A percentile compares a stretch with the other conserved stretches of the same genome.
Conservation (phyloP, 257 asterid species). For the Solanum pinnatisectum region DNA sequence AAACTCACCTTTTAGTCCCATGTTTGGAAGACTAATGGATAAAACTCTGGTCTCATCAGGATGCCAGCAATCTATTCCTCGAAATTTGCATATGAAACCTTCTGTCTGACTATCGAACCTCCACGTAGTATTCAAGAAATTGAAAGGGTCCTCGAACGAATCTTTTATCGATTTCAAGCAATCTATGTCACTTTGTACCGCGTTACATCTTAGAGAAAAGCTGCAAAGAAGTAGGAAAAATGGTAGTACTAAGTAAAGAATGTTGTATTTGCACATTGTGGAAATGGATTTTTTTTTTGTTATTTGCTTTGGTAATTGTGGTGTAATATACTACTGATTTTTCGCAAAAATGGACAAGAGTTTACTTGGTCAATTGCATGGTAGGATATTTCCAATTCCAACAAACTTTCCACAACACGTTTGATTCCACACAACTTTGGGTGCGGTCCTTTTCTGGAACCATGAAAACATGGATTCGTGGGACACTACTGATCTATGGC, state of each 20-base stretch:
- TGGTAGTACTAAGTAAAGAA: neutral
- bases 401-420: no score
- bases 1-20: neutral
- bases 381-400: no score
- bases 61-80: neutral
- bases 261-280: neutral
- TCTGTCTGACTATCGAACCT: neutral
- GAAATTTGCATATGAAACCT: neutral
- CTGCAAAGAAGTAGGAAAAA: neutral
- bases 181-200: neutral
- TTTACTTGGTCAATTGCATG: neutral
- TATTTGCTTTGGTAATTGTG: neutral
- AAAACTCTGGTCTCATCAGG: neutral
- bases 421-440: no score
- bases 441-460: no score
- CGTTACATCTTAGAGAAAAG: neutral
- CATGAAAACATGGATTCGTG: no score
- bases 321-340: neutral
- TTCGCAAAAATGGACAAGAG: no score
- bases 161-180: neutral
- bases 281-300: no score
- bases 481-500: no score
- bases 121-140: neutral
- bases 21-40: neutral
- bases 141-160: neutral